Conservation (phyloP, 164 flowering plant species). For the Cinnamomum chago region DNA sequence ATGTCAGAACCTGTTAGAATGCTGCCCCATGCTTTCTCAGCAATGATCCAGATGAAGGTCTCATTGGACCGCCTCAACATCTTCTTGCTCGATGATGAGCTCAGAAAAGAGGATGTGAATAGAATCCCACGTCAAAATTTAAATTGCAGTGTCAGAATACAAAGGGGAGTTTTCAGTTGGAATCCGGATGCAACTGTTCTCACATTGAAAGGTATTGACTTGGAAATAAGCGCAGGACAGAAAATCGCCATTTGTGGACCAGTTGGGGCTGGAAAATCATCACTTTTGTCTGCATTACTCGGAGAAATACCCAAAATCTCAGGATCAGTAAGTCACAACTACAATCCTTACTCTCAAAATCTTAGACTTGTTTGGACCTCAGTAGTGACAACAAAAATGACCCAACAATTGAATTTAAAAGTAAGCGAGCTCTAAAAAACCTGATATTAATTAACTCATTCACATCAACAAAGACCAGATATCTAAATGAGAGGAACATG, state of each 20-base stretch:
- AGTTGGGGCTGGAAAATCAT: slow-evolving; percentile 92
- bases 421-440: no score
- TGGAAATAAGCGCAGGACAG: slow-evolving; percentile 46
- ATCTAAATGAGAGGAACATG: no score
- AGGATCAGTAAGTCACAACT: slow-evolving; percentile 59
- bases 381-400: no score
- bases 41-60: slow-evolving; percentile 67
- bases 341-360: not conserved
- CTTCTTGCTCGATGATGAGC: slow-evolving; percentile 64
- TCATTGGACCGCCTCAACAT: slow-evolving; percentile 59
- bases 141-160: slow-evolving; percentile 24
- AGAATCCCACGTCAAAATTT: not conserved
- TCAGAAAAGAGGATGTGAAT: slow-evolving; percentile 26
- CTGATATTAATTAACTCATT: no score
- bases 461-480: no score
- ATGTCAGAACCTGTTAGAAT: slow-evolving; percentile 69
- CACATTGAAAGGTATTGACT: slow-evolving; percentile 37
- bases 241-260: slow-evolving; percentile 84
- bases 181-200: slow-evolving; percentile 32
- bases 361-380: not conserved
- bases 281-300: slow-evolving; percentile 64
- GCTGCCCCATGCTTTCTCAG: slow-evolving; percentile 66
- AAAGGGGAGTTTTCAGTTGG: slow-evolving; percentile 59
- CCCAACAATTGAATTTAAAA: no score
- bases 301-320: slow-evolving; percentile 72